Evolutionary conservation across 805 yeast genomes (phyloP), one percentile per base, ranked within the genome.

Genomic region (Candida yuanshanica): DNA sequence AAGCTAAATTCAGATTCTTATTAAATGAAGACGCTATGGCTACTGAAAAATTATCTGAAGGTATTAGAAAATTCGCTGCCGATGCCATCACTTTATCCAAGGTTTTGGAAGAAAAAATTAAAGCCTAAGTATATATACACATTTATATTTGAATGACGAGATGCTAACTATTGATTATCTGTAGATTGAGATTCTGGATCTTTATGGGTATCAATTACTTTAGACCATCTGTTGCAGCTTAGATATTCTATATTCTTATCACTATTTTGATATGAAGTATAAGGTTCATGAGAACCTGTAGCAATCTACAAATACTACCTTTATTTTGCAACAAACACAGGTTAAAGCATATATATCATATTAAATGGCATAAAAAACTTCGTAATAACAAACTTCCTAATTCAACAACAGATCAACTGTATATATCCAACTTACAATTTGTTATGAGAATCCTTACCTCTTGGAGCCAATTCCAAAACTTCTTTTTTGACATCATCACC

Each of bases 1-100:
- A 91, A 72, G 69, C 95, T 38, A 67, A 74, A 50, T 93, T 93
- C 89, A 86, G 96, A 78, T 87, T 77, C 74, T 75, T 71, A 46
- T 72, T 93, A 56, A 91, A 93, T 72, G 95, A 93, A 67, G 98
- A 93, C 66, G 93, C 93, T 51, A 91, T 93, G 98, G 95, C 97
- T 57, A 88, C 96, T 52, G 97, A 88, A 74, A 93, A 93, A 76
- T 79, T 93, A 64, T 70, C 96, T 56, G 96, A 93, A 65, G 99
- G 99, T 79, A 93, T 93, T 73, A 85, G 98, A 77, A 80, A 81
- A 67, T 93, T 93, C 70, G 86, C 96, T 58, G 91, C 84, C 66
- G 99, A 93, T 67, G 83, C 95, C 58, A 80, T 71, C 56, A 82
- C 96, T 42, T 77, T 93, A 64, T 69, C 79, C 65, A 66, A 74